Percentiles rank a stretch among this genome's conserved stretches.
Evolutionary conservation across 371 early-diverging fungal genomes (phyloP).

Genomic region (Haplosporangium sp.): DNA sequence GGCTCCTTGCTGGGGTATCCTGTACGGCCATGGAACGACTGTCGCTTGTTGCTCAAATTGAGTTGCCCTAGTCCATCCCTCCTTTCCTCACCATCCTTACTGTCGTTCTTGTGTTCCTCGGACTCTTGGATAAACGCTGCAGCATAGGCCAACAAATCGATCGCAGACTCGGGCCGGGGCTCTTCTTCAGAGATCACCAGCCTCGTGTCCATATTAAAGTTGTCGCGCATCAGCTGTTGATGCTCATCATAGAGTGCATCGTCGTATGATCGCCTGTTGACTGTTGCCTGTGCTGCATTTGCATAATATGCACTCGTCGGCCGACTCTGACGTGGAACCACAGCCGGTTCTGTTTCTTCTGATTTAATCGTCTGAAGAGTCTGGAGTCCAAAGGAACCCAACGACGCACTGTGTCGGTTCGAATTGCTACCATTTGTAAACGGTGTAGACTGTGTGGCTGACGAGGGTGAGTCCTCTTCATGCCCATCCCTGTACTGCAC

Average conservation of each 20-base stretch:
- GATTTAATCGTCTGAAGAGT: constrained; percentile 10
- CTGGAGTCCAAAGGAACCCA: constrained; percentile 34
- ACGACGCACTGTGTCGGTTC: constrained; percentile 35
- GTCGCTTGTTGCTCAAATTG: constrained; percentile 40
- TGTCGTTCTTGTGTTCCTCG: constrained; percentile 46
- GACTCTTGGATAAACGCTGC: constrained; percentile 49
- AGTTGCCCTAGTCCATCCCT: constrained; percentile 26
- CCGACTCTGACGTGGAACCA: constrained; percentile 15
- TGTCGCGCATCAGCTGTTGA: constrained; percentile 49
- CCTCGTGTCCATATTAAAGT: constrained; percentile 49
- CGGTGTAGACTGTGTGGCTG: constrained; percentile 24
- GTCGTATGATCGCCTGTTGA: constrained; percentile 42
- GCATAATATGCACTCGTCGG: constrained; percentile 17
- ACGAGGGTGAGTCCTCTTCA: constrained; percentile 42
- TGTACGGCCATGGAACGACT: constrained; percentile 47
- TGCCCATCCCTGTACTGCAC: constrained; percentile 36
- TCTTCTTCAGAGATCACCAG: constrained; percentile 51
- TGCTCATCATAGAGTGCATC: constrained; percentile 49
- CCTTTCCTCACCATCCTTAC: constrained; percentile 33
- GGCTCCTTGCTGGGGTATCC: constrained; percentile 48
- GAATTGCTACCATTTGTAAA: constrained; percentile 23
- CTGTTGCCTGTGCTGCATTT: constrained; percentile 18
- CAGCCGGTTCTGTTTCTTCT: constrained; percentile 22
- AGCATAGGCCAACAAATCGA: constrained; percentile 50
- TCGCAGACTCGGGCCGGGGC: constrained; percentile 46